Evolutionary conservation across 345 rosid genomes (phyloP).

Genomic region (Corymbia maculata): DNA sequence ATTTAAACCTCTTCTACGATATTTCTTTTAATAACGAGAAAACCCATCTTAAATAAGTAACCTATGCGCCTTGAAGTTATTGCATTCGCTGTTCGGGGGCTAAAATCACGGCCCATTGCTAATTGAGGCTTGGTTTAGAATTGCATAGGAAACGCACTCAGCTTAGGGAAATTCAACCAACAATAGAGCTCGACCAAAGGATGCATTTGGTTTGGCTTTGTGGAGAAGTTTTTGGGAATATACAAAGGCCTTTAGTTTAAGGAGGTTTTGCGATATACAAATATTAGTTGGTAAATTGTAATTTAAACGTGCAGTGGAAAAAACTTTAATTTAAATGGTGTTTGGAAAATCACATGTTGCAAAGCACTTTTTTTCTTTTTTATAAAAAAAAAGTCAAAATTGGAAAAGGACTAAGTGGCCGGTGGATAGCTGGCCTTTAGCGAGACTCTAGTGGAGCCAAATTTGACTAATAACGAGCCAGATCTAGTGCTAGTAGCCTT

Average conservation of each 20-base stretch:
- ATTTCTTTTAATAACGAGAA: not conserved
- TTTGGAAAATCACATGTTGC: not conserved
- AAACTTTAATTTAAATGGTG: no score
- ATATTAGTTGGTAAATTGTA: not conserved
- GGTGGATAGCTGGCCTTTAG: not conserved
- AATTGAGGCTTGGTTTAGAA: not conserved
- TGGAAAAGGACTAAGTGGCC: accelerated
- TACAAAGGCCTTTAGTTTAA: no score
- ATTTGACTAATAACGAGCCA: accelerated
- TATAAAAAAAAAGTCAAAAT: no score
- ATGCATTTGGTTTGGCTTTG: not conserved
- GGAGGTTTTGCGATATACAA: not conserved
- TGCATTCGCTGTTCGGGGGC: not conserved
- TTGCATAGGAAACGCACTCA: not conserved
- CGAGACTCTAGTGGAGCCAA: not conserved
- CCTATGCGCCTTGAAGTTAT: not conserved
- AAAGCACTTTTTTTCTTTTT: not conserved
- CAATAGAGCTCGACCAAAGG: not conserved
- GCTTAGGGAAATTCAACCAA: not conserved
- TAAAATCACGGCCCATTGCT: not conserved
- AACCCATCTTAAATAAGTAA: not conserved
- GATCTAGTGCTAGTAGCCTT: accelerated
- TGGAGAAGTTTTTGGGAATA: not conserved
- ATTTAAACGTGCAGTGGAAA: not conserved
- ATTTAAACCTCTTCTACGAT: not conserved